Evolutionary conservation across 1,284 basidiomycete species (phyloP), one percentile per base, ranked within the genome.

Genomic region (Ceratobasidium sp.): DNA sequence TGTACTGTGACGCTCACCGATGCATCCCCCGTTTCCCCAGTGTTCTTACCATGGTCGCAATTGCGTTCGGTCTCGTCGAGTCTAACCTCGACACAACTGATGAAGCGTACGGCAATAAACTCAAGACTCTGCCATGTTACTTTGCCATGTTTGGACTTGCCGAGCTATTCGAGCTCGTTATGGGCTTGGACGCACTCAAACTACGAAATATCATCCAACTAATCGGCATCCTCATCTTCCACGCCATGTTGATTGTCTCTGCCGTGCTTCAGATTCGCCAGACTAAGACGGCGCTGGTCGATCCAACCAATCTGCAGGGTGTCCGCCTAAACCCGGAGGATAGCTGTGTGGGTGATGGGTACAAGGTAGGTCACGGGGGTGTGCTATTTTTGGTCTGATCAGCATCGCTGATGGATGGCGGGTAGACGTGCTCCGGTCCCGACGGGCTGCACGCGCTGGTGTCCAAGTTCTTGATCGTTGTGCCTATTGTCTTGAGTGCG

Each of bases 121-220:
- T 74, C 58, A 69, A 93, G 90, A 94, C 92, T n/a, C 81, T 94
- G 76, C 89, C 92, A 77, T 93, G 92, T 81, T 94, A 93, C 81
- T 87, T 94, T 9, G 91, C 91, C 1, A 84, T 94, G 14, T 94
- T 93, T 81, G 88, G 89, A 46, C 84, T 94, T n/a, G 92, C 90
- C 74, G 92, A 92, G 79, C 76, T 92, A 1, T 93, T 93, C 75
- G 91, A 92, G 78, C 81, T 91, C 16, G 81, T 88, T 76, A 90
- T 93, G 87, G 89, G 89, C 1, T 88, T 88, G 76, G 91, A 75
- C 49, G 75, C 75, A 14, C 84, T 94, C 51, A 86, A 90, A 48
- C 78, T 89, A 77, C 87, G 92, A 73, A 94, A 93, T 80, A 85
- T 90, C 76, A 91, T 94, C 59, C 92, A 94, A 79, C 83, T 94